Conservation (phyloP, 225 moss, liverwort and hornwort species). For the Ulota crispa region DNA sequence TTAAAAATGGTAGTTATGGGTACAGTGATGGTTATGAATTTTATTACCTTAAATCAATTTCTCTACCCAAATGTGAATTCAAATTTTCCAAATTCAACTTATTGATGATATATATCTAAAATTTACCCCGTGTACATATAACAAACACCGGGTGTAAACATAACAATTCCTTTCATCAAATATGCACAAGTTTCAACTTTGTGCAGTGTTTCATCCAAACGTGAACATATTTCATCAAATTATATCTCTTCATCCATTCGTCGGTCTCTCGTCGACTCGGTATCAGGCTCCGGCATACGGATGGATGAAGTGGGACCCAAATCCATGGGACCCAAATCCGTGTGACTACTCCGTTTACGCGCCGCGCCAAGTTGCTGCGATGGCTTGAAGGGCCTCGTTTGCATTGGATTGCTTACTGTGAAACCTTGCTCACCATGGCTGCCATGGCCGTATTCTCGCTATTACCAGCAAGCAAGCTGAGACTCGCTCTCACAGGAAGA, state of each 20-base stretch:
- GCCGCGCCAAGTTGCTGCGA: not conserved
- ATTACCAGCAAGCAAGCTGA: not conserved
- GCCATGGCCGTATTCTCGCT: constrained; percentile 11
- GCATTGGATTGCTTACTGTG: not conserved
- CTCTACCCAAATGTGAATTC: no score
- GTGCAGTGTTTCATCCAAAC: not conserved
- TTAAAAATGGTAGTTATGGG: no score
- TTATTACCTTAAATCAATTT: no score
- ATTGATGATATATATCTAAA: no score
- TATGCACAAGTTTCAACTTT: no score
- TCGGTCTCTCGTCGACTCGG: not conserved
- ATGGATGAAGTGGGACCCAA: constrained; percentile 28
- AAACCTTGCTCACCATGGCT: constrained; percentile 19
- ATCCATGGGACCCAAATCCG: not conserved
- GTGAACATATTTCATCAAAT: not conserved
- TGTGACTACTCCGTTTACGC: not conserved
- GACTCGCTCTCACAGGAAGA: not conserved
- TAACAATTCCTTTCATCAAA: no score
- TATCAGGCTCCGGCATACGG: not conserved
- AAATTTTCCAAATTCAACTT: no score
- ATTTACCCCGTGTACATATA: no score
- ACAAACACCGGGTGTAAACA: no score
- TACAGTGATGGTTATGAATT: no score
- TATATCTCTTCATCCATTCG: not conserved
- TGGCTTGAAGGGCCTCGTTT: not conserved